Evolutionary conservation across 495 filamentous ascomycete species (phyloP).

Genomic region (Astrothelium subdiscretum): DNA sequence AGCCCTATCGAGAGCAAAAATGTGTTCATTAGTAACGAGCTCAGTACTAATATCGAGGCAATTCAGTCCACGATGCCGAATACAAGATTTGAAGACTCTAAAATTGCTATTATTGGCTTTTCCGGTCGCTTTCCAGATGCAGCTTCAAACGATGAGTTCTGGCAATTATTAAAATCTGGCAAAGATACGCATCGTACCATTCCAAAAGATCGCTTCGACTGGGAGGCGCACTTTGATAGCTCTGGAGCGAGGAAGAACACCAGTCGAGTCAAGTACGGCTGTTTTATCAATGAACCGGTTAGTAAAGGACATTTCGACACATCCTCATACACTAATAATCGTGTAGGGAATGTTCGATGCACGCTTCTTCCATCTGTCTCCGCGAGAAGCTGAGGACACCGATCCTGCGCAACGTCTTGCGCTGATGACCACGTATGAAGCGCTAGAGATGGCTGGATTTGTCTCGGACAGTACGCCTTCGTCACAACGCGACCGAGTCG

Average conservation of each 20-base stretch:
- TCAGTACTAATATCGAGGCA: not conserved
- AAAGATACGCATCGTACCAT: conserved; percentile 14
- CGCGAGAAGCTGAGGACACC: conserved; percentile 24
- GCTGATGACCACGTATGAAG: conserved; percentile 29
- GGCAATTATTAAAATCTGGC: conserved; percentile 17
- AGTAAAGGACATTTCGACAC: not conserved
- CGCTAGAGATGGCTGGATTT: conserved; percentile 29
- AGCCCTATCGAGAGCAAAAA: not conserved
- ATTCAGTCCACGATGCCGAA: not conserved
- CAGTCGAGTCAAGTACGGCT: conserved; percentile 13
- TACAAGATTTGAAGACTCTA: not conserved
- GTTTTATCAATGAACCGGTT: conserved; percentile 18
- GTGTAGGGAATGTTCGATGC: conserved; percentile 23
- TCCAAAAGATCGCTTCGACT: conserved; percentile 18
- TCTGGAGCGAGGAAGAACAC: conserved; percentile 20
- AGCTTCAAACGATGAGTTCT: conserved; percentile 13
- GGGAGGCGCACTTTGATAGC: conserved; percentile 14
- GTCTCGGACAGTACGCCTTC: conserved; percentile 23
- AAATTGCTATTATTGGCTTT: conserved; percentile 23
- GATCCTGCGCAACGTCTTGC: conserved; percentile 30
- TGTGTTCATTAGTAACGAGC: not conserved
- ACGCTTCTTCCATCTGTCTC: conserved; percentile 30
- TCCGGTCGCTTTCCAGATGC: conserved; percentile 23
- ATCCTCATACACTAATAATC: not conserved
- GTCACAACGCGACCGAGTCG: conserved; percentile 22